Evolutionary conservation across 495 filamentous ascomycete genomes (phyloP).

Genomic region (Aspergillus coremiiformis): DNA sequence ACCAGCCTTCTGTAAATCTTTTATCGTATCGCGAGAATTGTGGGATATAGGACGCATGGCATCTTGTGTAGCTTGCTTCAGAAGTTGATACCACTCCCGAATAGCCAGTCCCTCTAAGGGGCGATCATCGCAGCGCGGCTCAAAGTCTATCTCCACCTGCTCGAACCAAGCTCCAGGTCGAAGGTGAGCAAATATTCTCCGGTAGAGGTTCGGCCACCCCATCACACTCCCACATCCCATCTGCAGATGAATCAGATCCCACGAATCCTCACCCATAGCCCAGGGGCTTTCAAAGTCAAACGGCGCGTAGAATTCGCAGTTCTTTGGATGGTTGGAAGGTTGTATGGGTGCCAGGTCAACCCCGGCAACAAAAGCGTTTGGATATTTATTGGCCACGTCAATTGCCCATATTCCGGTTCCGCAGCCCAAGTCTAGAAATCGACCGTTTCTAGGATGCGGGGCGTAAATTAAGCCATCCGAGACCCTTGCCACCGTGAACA

Average conservation of each 20-base stretch:
- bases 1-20: conserved; percentile 60
- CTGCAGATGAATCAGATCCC: conserved; percentile 81
- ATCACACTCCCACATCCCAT: conserved; percentile 73
- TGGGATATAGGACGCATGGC: conserved; percentile 61
- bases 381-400: conserved; percentile 68
- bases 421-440: conserved; percentile 76
- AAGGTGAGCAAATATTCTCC: conserved; percentile 67
- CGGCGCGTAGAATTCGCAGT: conserved; percentile 54
- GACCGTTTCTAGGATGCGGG: conserved; percentile 41
- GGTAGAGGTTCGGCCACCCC: conserved; percentile 71
- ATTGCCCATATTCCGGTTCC: conserved; percentile 92
- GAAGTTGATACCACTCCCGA: conserved; percentile 60
- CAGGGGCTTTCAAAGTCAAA: conserved; percentile 80
- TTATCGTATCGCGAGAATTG: conserved; percentile 50
- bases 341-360: conserved; percentile 78
- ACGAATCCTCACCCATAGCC: conserved; percentile 65
- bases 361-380: conserved; percentile 57
- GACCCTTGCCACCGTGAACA: conserved; percentile 60
- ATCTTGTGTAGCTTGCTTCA: conserved; percentile 63
- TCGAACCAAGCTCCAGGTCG: conserved; percentile 77
- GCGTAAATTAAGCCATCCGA: conserved; percentile 46
- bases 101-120: conserved; percentile 43
- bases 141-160: conserved; percentile 86
- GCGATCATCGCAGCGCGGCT: conserved; percentile 71
- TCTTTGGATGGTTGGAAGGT: conserved; percentile 65